phyloP scores from a whole-genome alignment of 1,284 basidiomycete genomes.

The Peniophora sp. region DNA sequence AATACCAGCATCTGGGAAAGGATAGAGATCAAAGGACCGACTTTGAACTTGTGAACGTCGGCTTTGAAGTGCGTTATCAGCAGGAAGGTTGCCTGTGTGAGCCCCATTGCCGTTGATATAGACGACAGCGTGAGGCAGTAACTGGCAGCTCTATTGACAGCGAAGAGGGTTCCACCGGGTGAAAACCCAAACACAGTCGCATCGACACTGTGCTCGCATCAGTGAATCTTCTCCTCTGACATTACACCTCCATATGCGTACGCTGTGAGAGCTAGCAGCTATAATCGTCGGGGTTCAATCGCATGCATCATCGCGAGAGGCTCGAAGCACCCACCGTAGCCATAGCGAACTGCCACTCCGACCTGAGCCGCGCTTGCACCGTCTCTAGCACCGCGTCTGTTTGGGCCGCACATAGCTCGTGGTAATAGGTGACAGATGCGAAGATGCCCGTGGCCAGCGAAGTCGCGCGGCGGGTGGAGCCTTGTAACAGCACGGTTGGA shows the following conservation, averaged over 20 bases:
- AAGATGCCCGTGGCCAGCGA: slow-evolving; percentile 14
- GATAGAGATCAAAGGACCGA: slow-evolving; percentile 12
- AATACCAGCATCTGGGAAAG: background rate
- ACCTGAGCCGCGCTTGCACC: slow-evolving; percentile 23
- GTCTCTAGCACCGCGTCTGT: slow-evolving; percentile 41
- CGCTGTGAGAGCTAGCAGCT: slow-evolving; percentile 21
- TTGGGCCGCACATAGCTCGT: slow-evolving; percentile 39
- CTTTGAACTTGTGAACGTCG: slow-evolving; percentile 42
- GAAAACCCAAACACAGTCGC: slow-evolving; percentile 51
- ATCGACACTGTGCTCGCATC: slow-evolving; percentile 16
- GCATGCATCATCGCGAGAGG: background rate
- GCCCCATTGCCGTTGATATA: slow-evolving; percentile 52
- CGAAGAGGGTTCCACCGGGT: slow-evolving; percentile 36
- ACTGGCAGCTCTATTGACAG: slow-evolving; percentile 33
- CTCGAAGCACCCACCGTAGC: slow-evolving; percentile 17
- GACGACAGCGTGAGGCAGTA: slow-evolving; percentile 46
- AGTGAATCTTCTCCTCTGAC: background rate
- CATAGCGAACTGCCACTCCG: slow-evolving; percentile 27
- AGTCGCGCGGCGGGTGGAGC: no score
- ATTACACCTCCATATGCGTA: slow-evolving; percentile 8
- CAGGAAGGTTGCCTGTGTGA: slow-evolving; percentile 54
- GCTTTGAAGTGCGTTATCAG: slow-evolving; percentile 44
- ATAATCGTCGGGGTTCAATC: background rate
- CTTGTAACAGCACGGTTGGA: no score
- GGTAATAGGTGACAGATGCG: slow-evolving; percentile 47